Percentiles rank a stretch among this genome's conserved stretches.
Conservation (phyloP, 2,329 filamentous ascomycete species). For the Microdochium paspali region DNA sequence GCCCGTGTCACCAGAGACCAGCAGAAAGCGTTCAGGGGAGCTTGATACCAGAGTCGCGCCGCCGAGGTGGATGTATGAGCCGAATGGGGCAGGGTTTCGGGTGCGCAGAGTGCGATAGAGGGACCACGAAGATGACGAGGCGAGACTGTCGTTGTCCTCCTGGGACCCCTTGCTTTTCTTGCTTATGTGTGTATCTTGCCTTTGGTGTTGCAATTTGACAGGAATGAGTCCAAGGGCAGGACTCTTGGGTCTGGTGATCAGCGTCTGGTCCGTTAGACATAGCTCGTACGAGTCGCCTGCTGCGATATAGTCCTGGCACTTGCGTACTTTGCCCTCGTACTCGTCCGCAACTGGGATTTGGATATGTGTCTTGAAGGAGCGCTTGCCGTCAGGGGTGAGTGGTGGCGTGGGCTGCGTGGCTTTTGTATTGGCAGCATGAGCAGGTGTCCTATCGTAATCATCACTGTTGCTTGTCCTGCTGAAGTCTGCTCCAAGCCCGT, state of each 20-base stretch:
- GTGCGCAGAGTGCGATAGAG: slow-evolving; percentile 62
- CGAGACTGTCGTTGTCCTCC: slow-evolving; percentile 8
- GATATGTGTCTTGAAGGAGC: slow-evolving; percentile 14
- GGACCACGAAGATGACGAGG: slow-evolving; percentile 45
- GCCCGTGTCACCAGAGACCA: slow-evolving; percentile 34
- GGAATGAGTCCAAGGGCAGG: background rate
- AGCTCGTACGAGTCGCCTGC: slow-evolving; percentile 80
- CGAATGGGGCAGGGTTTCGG: slow-evolving; percentile 75
- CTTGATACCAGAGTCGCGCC: slow-evolving; percentile 66
- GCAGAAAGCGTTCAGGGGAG: slow-evolving; percentile 84
- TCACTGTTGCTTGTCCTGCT: slow-evolving; percentile 4
- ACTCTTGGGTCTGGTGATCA: slow-evolving; percentile 37
- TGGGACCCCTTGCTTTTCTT: too few species aligned
- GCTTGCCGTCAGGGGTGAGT: slow-evolving; percentile 12
- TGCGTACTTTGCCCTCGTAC: slow-evolving; percentile 59
- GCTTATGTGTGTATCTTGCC: background rate
- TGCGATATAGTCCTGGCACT: slow-evolving; percentile 62
- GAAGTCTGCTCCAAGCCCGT: slow-evolving; percentile 11
- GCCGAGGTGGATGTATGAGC: slow-evolving; percentile 68
- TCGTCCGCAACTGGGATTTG: slow-evolving; percentile 29
- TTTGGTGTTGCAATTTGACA: background rate
- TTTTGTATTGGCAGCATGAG: background rate
- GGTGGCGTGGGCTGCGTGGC: slow-evolving; percentile 16
- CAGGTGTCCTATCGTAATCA: background rate
- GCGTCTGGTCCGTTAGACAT: slow-evolving; percentile 70